Evolutionary conservation across 768 basidiomycete species (phyloP).

Genomic region (Hirschioporus abietinus): DNA sequence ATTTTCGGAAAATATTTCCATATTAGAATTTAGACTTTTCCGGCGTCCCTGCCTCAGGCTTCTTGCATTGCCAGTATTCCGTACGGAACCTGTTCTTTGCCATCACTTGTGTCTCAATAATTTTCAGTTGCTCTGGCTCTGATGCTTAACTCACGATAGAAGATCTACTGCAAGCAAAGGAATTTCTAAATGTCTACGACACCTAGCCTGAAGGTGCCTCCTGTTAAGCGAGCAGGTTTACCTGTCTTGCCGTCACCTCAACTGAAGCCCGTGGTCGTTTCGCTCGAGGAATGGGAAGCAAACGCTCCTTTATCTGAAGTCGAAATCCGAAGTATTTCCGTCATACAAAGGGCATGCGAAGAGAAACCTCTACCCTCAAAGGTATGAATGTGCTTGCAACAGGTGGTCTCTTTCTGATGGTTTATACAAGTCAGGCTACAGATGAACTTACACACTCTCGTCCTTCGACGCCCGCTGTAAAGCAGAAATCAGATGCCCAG

Average conservation of each 20-base stretch:
- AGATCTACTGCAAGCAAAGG: background rate
- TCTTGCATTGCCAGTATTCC: background rate
- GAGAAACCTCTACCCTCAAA: conserved; percentile 64
- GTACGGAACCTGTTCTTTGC: background rate
- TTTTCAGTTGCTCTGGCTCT: background rate
- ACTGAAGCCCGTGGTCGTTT: background rate
- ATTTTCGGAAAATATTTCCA: conserved; percentile 1
- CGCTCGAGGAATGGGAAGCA: conserved; percentile 87
- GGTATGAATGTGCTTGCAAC: conserved; percentile 36
- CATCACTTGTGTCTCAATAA: background rate
- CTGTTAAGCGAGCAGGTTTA: background rate
- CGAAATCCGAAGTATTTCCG: conserved; percentile 59
- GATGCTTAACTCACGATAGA: background rate
- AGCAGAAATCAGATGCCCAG: conserved; percentile 33
- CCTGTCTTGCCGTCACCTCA: background rate
- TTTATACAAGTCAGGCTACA: background rate
- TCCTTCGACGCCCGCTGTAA: conserved; percentile 30
- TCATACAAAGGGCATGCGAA: conserved; percentile 58
- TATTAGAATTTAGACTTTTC: background rate
- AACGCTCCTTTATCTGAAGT: conserved; percentile 71
- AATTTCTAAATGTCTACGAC: background rate
- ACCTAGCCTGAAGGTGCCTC: background rate
- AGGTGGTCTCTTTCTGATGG: background rate
- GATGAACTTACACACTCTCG: conserved; percentile 18
- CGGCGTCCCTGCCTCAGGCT: background rate